A percentile compares a stretch with the other conserved stretches of the same genome.
phyloP scores from a whole-genome alignment of 2,329 filamentous ascomycete genomes.

The Nemania serpens region DNA sequence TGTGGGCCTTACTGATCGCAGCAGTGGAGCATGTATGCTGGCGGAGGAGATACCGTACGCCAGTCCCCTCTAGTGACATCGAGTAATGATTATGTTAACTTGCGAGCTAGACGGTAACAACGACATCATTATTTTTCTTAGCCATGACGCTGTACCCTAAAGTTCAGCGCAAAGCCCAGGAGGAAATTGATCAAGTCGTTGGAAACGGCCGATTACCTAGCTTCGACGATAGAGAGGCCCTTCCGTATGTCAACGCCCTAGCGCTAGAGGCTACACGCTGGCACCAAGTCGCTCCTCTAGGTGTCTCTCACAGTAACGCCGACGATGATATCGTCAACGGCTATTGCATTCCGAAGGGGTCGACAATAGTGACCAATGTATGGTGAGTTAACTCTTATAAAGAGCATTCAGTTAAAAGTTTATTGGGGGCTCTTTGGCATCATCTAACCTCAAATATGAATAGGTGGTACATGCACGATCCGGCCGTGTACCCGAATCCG shows the following conservation, averaged over 20 bases:
- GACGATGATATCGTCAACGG: slow-evolving; percentile 25
- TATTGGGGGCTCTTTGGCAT: background rate
- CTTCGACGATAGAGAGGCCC: slow-evolving; percentile 30
- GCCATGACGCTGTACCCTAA: slow-evolving; percentile 54
- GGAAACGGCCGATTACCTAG: slow-evolving; percentile 38
- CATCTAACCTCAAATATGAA: background rate
- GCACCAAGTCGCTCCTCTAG: slow-evolving; percentile 38
- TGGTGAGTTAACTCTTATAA: slow-evolving; percentile 19
- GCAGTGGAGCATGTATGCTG: slow-evolving; percentile 28
- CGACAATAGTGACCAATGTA: slow-evolving; percentile 24
- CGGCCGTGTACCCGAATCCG: slow-evolving; percentile 62
- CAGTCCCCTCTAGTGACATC: background rate
- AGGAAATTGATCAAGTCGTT: slow-evolving; percentile 39
- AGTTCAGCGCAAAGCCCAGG: slow-evolving; percentile 46
- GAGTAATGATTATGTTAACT: background rate
- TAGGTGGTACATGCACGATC: slow-evolving; percentile 62
- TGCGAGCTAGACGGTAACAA: slow-evolving; percentile 46
- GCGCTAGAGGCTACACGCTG: slow-evolving; percentile 36
- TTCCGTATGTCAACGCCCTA: slow-evolving; percentile 38
- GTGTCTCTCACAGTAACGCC: slow-evolving; percentile 16
- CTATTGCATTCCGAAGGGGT: slow-evolving; percentile 28
- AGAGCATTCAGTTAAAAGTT: background rate
- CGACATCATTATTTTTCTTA: slow-evolving; percentile 50
- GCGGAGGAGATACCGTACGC: slow-evolving; percentile 35
- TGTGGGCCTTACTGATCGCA: background rate